These are phyloP conservation scores for Melaleuca quinquenervia DNA, from an alignment of 345 rosid genomes.

Conservation along the genomic window DNA sequence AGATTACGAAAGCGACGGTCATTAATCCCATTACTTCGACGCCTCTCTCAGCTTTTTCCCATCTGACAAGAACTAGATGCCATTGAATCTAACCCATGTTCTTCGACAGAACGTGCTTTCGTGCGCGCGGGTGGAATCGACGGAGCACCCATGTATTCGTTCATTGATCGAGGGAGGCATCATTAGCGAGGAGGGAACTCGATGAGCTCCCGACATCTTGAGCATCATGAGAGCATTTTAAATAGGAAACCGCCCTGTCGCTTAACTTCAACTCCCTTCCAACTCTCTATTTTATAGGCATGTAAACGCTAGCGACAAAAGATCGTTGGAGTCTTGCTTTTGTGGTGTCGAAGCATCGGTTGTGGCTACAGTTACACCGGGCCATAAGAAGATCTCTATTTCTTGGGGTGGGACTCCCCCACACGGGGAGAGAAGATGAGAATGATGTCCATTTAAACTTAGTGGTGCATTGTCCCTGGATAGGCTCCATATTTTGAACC, in stretches of 20 bases:
- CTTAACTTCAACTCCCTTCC: not conserved
- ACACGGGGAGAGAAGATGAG: not conserved
- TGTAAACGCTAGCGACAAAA: not conserved
- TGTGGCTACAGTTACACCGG: not conserved
- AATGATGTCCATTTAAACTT: not conserved
- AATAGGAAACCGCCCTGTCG: not conserved
- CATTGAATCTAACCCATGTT: not conserved
- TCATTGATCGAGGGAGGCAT: not conserved
- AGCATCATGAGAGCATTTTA: not conserved
- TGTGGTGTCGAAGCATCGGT: not conserved
- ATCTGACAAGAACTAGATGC: not conserved
- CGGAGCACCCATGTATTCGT: not conserved
- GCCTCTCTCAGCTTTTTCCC: not conserved
- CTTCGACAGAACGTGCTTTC: not conserved
- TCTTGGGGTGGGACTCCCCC: not conserved
- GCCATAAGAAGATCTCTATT: not conserved
- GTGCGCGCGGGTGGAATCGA: not conserved
- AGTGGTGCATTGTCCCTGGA: not conserved
- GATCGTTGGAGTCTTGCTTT: not conserved
- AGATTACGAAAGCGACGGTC: not conserved
- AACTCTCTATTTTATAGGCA: not conserved
- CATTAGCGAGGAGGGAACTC: not conserved
- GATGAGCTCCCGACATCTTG: not conserved
- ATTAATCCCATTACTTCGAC: not conserved
- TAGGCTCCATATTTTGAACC: not conserved